Evolutionary conservation across 164 flowering plant genomes (phyloP).

Genomic region (Paratinospora sagittata): DNA sequence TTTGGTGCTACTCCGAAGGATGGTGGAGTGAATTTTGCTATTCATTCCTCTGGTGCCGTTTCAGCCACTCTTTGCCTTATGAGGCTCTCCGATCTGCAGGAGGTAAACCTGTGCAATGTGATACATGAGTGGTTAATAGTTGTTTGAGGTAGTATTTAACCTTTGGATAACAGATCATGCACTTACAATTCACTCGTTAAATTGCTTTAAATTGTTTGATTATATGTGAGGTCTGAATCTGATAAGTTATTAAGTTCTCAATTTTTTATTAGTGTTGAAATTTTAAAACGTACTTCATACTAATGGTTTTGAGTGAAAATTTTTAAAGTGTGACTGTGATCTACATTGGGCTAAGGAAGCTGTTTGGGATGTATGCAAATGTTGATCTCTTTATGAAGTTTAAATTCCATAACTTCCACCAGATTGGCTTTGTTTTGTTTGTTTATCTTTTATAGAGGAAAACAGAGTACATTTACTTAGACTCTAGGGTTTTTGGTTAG

Average conservation of each 20-base stretch:
- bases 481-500: not conserved
- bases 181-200: too few species aligned
- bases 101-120: conserved; percentile 33
- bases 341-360: not conserved
- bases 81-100: conserved; percentile 45
- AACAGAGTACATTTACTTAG: not conserved
- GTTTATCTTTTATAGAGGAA: too few species aligned
- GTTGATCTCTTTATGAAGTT: not conserved
- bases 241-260: not conserved
- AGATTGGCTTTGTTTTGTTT: too few species aligned
- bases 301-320: not conserved
- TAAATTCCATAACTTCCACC: not conserved
- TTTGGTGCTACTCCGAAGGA: conserved; percentile 71
- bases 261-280: not conserved
- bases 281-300: not conserved
- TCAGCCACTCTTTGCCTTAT: conserved; percentile 72
- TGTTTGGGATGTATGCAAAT: not conserved
- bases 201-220: too few species aligned
- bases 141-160: not conserved
- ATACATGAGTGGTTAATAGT: not conserved
- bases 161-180: not conserved
- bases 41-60: conserved; percentile 54
- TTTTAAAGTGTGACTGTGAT: not conserved
- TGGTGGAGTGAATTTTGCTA: conserved; percentile 80
- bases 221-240: too few species aligned